Evolutionary conservation across 2,329 filamentous ascomycete genomes (phyloP), one percentile per base, ranked within the genome.

Genomic region (Colletotrichum sidae): DNA sequence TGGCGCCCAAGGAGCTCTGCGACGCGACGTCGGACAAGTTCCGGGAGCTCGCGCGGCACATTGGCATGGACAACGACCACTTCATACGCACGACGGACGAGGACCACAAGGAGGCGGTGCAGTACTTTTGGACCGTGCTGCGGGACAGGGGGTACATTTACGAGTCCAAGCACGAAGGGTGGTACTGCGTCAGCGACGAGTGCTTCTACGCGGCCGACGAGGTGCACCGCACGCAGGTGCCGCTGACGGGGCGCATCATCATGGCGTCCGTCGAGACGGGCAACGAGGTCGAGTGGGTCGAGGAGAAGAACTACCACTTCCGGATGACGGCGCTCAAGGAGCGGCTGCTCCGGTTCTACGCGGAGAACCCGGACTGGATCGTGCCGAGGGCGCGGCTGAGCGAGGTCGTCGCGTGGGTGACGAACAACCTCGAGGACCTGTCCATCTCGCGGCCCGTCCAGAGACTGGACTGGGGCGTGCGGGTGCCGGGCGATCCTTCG

Each of bases 171-270:
- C 96, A 98, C 72, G 88, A 93, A 74, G 96, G 96, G 2, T 99
- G 96, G 96, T 99, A 99, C 77, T 96, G 92, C 60, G 91, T 99
- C 58, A 94, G 92, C 76, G 96, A 99, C 76, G 96, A 99, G 83
- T 95, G 95, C 44, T 99, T 97, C 78, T 98, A 97, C 75, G 93
- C 95, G 0, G 86, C 90, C 57, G 87, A 88, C 7, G 82, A 89
- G 72, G 88, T 98, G 34, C 88, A 93, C 72, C 86, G 90, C 47
- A 87, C 89, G 55, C 80, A 96, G 42, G 91, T 94, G 69, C 92
- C 93, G 6, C 84, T 89, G 50, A 97, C 94, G 1, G 96, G 96
- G 3, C 86, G 89, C 70, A 94, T 93, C 72, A 89, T 92, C 68
- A 93, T 93, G 88, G 91, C 89, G 25, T 94, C 92, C 15, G 86